phyloP scores from a whole-genome alignment of 176 grass and related monocot species.

The Carex littledalei region DNA sequence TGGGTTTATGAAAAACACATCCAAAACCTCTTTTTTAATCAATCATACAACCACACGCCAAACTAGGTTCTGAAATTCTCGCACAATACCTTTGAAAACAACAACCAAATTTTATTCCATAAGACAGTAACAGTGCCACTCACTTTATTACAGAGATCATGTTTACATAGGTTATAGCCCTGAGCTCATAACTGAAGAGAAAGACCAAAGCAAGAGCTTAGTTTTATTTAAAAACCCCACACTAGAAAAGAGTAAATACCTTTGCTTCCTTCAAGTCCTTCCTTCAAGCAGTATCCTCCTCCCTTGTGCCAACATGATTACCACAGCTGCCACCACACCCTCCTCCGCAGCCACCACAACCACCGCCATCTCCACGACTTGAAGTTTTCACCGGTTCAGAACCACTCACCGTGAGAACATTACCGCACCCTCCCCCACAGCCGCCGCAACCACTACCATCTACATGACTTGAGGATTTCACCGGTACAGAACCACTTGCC shows the following conservation, averaged over 20 bases:
- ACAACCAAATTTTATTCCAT: neutral
- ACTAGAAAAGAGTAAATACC: neutral
- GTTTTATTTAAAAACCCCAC: neutral
- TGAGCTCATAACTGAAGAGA: neutral
- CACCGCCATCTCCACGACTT: neutral
- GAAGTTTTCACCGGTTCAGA: neutral
- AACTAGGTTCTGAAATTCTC: neutral
- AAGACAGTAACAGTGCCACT: neutral
- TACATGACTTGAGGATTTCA: neutral
- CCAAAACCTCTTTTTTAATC: neutral
- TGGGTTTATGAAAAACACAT: neutral
- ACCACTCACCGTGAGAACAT: neutral
- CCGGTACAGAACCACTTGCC: neutral
- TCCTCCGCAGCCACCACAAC: neutral
- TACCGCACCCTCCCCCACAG: neutral
- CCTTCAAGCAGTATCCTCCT: neutral
- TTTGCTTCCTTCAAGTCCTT: neutral
- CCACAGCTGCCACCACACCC: neutral
- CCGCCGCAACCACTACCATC: slow-evolving; percentile 10
- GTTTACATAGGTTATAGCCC: neutral
- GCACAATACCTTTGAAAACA: neutral
- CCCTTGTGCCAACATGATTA: neutral
- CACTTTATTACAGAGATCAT: neutral
- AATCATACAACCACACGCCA: neutral
- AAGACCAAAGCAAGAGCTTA: neutral